A percentile compares a stretch with the other conserved stretches of the same genome.
Evolutionary conservation across 2,329 filamentous ascomycete genomes (phyloP).

Genomic region (Diaporthe batatas): DNA sequence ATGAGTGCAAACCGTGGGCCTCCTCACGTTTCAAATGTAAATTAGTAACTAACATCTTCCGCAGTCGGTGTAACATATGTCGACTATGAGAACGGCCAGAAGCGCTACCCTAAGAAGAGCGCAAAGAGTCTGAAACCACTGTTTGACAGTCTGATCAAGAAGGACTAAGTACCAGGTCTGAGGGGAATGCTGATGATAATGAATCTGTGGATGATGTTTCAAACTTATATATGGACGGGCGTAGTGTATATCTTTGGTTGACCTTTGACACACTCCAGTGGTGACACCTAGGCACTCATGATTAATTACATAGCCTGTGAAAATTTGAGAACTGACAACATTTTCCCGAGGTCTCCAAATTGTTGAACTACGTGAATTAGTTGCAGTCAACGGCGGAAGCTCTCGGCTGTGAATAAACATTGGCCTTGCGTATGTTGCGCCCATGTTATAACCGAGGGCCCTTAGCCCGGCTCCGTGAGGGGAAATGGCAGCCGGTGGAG

Average conservation of each 20-base stretch:
- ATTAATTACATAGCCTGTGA: background rate
- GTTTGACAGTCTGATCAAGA: slow-evolving; percentile 79
- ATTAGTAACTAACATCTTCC: background rate
- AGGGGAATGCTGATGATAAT: background rate
- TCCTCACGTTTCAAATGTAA: too few species aligned
- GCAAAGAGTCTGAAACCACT: slow-evolving; percentile 77
- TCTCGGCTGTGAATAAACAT: background rate
- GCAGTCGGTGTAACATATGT: slow-evolving; percentile 82
- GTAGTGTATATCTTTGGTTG: too few species aligned
- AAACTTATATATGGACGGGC: background rate
- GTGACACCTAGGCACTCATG: too few species aligned
- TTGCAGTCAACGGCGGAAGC: background rate
- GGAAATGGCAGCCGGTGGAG: background rate
- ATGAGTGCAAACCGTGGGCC: too few species aligned
- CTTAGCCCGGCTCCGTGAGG: slow-evolving; percentile 23
- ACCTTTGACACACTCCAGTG: background rate
- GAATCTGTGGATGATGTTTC: background rate
- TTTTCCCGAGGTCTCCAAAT: background rate
- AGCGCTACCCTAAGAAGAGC: slow-evolving; percentile 86
- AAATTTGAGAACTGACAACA: background rate
- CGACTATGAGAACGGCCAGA: slow-evolving; percentile 84
- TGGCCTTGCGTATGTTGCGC: background rate
- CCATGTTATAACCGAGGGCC: slow-evolving; percentile 11
- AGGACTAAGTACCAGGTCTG: slow-evolving; percentile 55
- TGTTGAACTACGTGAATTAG: background rate